Base-by-base conservation (phyloP, 345 rosid genomes). In the Hypericum perforatum region DNA sequence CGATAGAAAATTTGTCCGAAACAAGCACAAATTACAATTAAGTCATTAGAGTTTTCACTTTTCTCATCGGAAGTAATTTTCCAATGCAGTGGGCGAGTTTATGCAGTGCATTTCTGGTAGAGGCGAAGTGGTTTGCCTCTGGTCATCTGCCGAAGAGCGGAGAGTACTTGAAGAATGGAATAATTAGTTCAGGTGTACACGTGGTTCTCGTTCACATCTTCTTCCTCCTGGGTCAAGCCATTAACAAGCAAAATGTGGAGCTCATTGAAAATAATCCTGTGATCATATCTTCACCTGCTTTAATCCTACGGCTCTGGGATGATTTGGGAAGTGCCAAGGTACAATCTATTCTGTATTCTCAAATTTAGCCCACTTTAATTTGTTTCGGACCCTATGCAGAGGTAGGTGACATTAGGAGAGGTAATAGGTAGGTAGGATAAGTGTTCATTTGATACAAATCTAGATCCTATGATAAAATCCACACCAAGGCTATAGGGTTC, bases 141-240 rank as follows among this genome's bases (percentile, higher is more conserved):
- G 54, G 54, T 10, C 14, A 51, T 12, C 4, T 36, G 39, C 54
- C 54, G 11, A 51, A 37, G 5, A 0, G 41, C 14, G 41, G 37
- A 32, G 54, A 51, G 7, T 51, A 51, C 54, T 37, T 51, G 40
- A 32, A 51, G 6, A 51, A 51, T 12, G 54, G 54, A 37, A 51
- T 51, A 9, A 16, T 51, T 12, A 51, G 54, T 11, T 51, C 54
- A 36, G 41, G 54, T 1, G 54, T 51, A 2, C 40, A 37, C 2
- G 15, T 51, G 8, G 54, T 51, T 12, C 54, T 51, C 5, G 6
- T 51, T 51, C 54, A 51, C 41, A 9, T 51, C 14, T 36, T 51
- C 54, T 51, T 51, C 41, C 41, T 51, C 11, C 37, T 51, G 40
- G 54, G 54, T 37, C 40, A 37, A 3, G 54, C 41, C 15, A 12